phyloP scores from a whole-genome alignment of 352 stramenopile species.

The Saprolegnia diclina region DNA sequence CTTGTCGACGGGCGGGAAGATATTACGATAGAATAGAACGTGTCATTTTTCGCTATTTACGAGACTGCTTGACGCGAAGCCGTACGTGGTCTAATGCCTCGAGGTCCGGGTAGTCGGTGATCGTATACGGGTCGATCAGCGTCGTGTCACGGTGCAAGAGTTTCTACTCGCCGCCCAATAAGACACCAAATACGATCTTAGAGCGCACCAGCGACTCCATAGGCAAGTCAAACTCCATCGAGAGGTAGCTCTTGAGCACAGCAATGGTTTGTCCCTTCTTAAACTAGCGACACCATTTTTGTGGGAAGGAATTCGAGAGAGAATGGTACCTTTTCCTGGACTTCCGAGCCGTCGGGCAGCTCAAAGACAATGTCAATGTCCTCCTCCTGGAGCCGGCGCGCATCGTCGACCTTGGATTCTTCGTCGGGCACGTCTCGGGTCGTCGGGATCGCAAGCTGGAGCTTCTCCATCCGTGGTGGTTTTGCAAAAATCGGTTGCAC shows the following conservation, averaged over 20 bases:
- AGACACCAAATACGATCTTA: neutral
- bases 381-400: slow-evolving; percentile 21
- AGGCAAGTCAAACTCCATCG: slow-evolving; percentile 22
- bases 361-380: slow-evolving; percentile 26
- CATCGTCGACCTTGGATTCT: slow-evolving; percentile 25
- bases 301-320: neutral
- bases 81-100: slow-evolving; percentile 10
- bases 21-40: neutral
- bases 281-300: slow-evolving; percentile 13
- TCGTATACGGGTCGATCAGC: slow-evolving; percentile 22
- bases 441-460: slow-evolving; percentile 2
- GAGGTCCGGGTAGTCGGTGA: slow-evolving; percentile 23
- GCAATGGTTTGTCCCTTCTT: slow-evolving; percentile 21
- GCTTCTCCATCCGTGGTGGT: slow-evolving; percentile 18
- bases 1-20: neutral
- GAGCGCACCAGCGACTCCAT: slow-evolving; percentile 20
- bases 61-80: slow-evolving; percentile 13
- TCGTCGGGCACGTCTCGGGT: neutral
- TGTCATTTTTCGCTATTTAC: slow-evolving; percentile 14
- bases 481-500: neutral
- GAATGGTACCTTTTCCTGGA: slow-evolving; percentile 18
- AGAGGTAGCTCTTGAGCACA: slow-evolving; percentile 23
- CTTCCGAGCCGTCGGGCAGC: slow-evolving; percentile 24
- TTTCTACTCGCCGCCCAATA: neutral
- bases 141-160: slow-evolving; percentile 6